A percentile compares a stretch with the other conserved stretches of the same genome.
These are phyloP conservation scores for Boechera retrofracta DNA, from an alignment of 345 rosid species.

Conservation along the genomic window DNA sequence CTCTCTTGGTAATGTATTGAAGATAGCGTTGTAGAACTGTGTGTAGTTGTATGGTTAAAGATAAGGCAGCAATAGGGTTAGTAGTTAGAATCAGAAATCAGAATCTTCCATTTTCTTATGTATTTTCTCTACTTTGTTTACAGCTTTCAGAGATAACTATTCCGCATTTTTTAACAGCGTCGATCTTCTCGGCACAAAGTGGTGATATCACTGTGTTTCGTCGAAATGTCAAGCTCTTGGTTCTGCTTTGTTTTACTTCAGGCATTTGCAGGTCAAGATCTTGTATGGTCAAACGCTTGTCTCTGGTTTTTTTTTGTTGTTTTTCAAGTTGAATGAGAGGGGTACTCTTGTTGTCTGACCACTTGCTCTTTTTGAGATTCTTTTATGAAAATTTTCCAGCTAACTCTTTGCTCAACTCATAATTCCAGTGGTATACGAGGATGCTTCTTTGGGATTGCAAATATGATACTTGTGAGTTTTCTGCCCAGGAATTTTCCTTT, in stretches of 20 bases:
- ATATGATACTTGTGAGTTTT: slow-evolving; percentile 95
- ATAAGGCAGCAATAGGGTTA: no score
- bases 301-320: slow-evolving; percentile 38
- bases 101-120: slow-evolving; percentile 17
- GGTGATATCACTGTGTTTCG: slow-evolving; percentile 74
- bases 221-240: slow-evolving; percentile 68
- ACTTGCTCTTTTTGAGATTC: slow-evolving; percentile 14
- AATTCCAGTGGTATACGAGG: slow-evolving; percentile 87
- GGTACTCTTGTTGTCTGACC: slow-evolving; percentile 10
- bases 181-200: slow-evolving; percentile 87
- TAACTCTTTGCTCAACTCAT: slow-evolving; percentile 43
- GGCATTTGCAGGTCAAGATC: slow-evolving; percentile 97
- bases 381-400: background rate
- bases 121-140: slow-evolving; percentile 38
- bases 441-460: slow-evolving; percentile 92
- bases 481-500: slow-evolving; percentile 8
- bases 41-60: no score
- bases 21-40: background rate
- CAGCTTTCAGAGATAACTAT: slow-evolving; percentile 89
- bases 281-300: slow-evolving; percentile 72
- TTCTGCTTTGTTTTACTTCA: slow-evolving; percentile 69
- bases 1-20: background rate
- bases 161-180: slow-evolving; percentile 95
- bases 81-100: background rate
- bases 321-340: slow-evolving; percentile 22